Conservation (phyloP, 352 stramenopile genomes). For the Phytophthora niederhauseri region DNA sequence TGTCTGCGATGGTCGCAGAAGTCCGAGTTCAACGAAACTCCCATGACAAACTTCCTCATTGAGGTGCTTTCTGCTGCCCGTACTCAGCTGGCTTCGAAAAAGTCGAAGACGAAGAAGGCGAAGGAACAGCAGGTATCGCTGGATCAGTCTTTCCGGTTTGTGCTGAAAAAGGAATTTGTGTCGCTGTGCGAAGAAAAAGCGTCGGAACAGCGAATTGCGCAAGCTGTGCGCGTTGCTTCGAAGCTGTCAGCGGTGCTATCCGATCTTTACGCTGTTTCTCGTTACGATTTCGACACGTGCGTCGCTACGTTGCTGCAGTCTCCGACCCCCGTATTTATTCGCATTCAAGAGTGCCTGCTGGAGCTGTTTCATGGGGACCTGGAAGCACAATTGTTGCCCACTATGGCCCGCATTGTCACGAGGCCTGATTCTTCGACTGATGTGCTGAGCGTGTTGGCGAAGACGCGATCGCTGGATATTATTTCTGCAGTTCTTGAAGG, state of each 20-base stretch:
- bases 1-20: conserved; percentile 66
- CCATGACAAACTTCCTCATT: conserved; percentile 67
- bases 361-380: conserved; percentile 59
- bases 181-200: conserved; percentile 40
- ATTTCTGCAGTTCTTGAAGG: conserved; percentile 68
- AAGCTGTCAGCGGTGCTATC: conserved; percentile 55
- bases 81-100: conserved; percentile 34
- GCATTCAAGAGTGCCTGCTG: conserved; percentile 59
- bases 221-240: conserved; percentile 49
- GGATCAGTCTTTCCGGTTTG: conserved; percentile 55
- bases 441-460: conserved; percentile 54
- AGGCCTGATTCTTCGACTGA: conserved; percentile 31
- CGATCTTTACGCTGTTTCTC: conserved; percentile 44
- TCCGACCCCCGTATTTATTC: conserved; percentile 63
- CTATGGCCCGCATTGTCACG: conserved; percentile 61
- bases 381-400: conserved; percentile 62
- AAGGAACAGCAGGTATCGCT: conserved; percentile 49
- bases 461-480: conserved; percentile 72
- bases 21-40: conserved; percentile 49
- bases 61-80: conserved; percentile 59
- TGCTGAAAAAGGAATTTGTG: conserved; percentile 76
- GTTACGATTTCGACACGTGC: conserved; percentile 69
- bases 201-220: conserved; percentile 26
- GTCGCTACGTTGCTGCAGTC: conserved; percentile 70
- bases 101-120: conserved; percentile 42